These are phyloP conservation scores for Chlorella sp. DNA, from an alignment of 139 green algal genomes.

Conservation along the genomic window DNA sequence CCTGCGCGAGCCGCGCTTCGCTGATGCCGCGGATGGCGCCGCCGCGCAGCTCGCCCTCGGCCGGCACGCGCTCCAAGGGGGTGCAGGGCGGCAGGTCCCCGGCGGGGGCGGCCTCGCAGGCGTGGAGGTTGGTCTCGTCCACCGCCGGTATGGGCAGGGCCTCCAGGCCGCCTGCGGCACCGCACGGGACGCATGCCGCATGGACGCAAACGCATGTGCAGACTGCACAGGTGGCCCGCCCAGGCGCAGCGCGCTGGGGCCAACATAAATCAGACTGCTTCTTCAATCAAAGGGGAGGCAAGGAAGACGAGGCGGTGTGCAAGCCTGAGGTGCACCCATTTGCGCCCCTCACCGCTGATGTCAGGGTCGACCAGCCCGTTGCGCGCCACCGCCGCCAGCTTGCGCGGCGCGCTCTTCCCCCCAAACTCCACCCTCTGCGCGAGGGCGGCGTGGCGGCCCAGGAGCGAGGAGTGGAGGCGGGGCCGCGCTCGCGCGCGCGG, in stretches of 20 bases:
- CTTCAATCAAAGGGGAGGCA: too few relatives aligned
- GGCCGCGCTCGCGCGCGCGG: too few relatives aligned
- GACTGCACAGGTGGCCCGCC: too few relatives aligned
- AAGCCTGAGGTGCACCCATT: too few relatives aligned
- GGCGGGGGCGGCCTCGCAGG: too few relatives aligned
- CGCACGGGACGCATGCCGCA: too few relatives aligned
- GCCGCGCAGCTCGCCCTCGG: not conserved
- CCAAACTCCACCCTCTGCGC: conserved; percentile 40
- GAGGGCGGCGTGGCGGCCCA: not conserved
- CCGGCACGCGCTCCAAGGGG: conserved; percentile 7
- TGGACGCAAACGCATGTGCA: too few relatives aligned
- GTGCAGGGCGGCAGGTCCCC: conserved; percentile 21
- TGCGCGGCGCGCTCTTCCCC: conserved; percentile 15
- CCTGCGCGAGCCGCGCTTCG: too few relatives aligned
- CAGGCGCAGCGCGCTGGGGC: too few relatives aligned
- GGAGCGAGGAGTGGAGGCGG: not conserved
- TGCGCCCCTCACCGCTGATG: conserved; percentile 26
- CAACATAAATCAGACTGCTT: too few relatives aligned
- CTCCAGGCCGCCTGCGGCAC: conserved; percentile 32
- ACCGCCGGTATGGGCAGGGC: conserved; percentile 19
- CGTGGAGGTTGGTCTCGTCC: conserved; percentile 24
- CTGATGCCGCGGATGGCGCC: too few relatives aligned
- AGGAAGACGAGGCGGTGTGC: too few relatives aligned
- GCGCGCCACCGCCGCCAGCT: conserved; percentile 15
- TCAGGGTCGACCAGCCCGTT: conserved; percentile 45